Evolutionary conservation across 108 stramenopile species (phyloP), one percentile per base, ranked within the genome.

Genomic region (Discostella pseudostelligera): DNA sequence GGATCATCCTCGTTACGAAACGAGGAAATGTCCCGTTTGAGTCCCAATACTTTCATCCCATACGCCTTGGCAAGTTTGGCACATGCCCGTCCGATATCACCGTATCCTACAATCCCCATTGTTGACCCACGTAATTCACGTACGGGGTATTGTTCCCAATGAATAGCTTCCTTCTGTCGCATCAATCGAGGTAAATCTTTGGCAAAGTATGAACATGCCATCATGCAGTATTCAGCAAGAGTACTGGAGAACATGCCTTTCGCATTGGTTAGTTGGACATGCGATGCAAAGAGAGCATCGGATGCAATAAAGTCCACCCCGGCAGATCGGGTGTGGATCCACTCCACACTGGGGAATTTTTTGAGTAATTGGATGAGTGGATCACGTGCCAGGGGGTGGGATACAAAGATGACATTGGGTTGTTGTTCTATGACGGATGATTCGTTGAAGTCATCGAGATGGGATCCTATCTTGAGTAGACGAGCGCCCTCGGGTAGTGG

Each of bases 171-270:
- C 56, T 98, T 90, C 24, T 98, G 78, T 37, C 67, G 40, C 80
- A 93, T 59, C 32, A 96, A 67, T 1, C 90, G 84, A 3, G 91
- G 96, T 5, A 96, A 65, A 62, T 96, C 90, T 75, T 96, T 98
- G 44, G 94, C 93, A 79, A 95, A 98, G 59, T 94, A 96, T 9
- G 79, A 67, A 63, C 88, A 87, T 10, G 94, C 92, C 79, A 91
- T 81, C 80, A 96, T 70, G 36, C 75, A 74, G 65, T 97, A 95
- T 69, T 97, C 97, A 0, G 95, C 96, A 43, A 97, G 72, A 0
- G 95, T 89, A 14, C 82, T 80, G 51, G 80, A 86, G 66, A 91
- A 98, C 56, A 78, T 51, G 12, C 97, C 97, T 62, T 88, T 88
- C 37, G 97, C 95, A 48, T 97, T 97, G 26, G 95, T 97, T 35